Base-by-base conservation (phyloP, 176 grass and related monocot genomes). In the Phoenix dactylifera region DNA sequence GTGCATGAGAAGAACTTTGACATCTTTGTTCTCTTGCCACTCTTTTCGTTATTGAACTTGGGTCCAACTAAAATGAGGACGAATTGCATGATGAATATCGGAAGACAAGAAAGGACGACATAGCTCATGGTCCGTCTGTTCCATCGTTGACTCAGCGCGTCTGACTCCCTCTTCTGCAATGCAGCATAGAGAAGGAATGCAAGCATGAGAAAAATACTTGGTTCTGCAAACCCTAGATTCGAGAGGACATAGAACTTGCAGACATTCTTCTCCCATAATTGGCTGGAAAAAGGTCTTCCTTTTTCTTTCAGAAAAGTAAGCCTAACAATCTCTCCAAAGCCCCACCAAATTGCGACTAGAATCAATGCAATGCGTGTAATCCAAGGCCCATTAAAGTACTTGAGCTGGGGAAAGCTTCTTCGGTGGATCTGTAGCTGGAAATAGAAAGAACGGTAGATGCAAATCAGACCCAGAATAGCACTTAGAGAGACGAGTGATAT, bases 221-320 rank as follows among this genome's bases (percentile, higher is more conserved):
- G 92, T 57, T 97, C 92, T 12, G 92, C 83, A 88, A 97, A 97
- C 65, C 92, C 92, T 72, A 97, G 80, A 74, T 87, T 96, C 20
- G 81, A 90, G 66, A 90, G 67, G 65, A 96, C 86, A 64, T 96
- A 96, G 22, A 74, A 77, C 18, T 90, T 73, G 85, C 92, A 96
- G 28, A 85, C 50, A 44, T 50, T 69, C 71, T 56, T 86, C 78
- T 97, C 87, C 83, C 78, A 86, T 52, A 24, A 39, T 72, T 70
- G 49, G 73, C 59, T 87, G 55, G 81, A 80, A 72, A 91, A 82
- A 63, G 82, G 24, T 59, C 70, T 82, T 44, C 64, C 74, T 77
- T 44, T 10, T 44, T 44, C 35, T 44, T 85, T 97, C 57, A 88
- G 72, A 68, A 97, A 84, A 66, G 68, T 82, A 51, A 79, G 71